Evolutionary conservation across 192 early-diverging fungal species (phyloP).

Genomic region (Backusella mclennaniae): DNA sequence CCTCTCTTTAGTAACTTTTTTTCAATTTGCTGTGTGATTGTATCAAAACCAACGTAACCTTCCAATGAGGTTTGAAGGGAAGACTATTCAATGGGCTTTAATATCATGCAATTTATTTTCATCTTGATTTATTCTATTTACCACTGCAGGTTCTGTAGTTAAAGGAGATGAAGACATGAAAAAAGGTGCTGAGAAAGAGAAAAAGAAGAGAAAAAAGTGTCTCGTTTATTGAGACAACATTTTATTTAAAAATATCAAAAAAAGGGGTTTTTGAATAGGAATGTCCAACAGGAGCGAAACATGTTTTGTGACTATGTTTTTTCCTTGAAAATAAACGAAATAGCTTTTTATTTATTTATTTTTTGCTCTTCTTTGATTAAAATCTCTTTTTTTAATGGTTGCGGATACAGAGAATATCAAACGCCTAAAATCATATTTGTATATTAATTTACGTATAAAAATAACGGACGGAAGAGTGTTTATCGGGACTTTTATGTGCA

Average conservation of each 20-base stretch:
- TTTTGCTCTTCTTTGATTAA: not conserved
- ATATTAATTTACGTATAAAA: slow-evolving; percentile 50
- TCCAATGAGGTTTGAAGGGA: slow-evolving; percentile 59
- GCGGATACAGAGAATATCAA: slow-evolving; percentile 39
- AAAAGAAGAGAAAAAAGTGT: slow-evolving; percentile 8
- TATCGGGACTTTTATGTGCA: slow-evolving; percentile 68
- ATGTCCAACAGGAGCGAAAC: not conserved
- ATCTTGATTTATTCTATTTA: not conserved
- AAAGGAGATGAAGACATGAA: slow-evolving; percentile 22
- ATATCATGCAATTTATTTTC: not conserved
- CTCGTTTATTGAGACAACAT: not conserved
- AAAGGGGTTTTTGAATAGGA: not conserved
- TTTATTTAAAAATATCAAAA: not conserved
- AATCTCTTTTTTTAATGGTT: slow-evolving; percentile 8
- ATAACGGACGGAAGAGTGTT: slow-evolving; percentile 69
- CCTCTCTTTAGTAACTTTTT: slow-evolving; percentile 95
- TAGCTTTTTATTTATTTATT: not conserved
- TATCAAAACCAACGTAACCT: slow-evolving; percentile 96
- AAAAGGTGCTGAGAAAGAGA: not conserved
- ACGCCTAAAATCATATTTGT: slow-evolving; percentile 49
- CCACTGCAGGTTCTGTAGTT: slow-evolving; percentile 15
- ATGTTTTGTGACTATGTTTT: not conserved
- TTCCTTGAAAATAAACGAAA: not conserved
- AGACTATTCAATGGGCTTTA: not conserved
- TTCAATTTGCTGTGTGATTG: slow-evolving; percentile 94